phyloP scores from a whole-genome alignment of 306 rosid species.

The Cicer yamashitae region DNA sequence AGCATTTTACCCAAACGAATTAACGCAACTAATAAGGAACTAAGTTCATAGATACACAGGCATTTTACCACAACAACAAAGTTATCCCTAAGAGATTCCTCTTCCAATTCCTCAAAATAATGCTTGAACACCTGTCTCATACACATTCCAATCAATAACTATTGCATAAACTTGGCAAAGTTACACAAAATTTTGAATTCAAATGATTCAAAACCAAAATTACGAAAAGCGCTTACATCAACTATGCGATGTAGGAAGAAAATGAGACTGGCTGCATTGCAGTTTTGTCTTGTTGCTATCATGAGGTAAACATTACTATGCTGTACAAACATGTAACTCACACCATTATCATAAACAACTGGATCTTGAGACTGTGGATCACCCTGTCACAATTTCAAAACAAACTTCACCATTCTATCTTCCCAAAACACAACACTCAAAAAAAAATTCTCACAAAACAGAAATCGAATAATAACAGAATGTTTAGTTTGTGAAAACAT shows the following conservation, averaged over 20 bases:
- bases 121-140: constrained; percentile 87
- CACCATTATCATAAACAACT: constrained; percentile 83
- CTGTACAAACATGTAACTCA: constrained; percentile 92
- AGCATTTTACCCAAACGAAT: constrained; percentile 1
- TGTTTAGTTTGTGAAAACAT: too few relatives aligned
- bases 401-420: constrained; percentile 1
- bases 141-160: constrained; percentile 20
- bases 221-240: constrained; percentile 66
- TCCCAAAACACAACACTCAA: neutral
- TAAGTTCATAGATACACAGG: neutral
- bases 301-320: constrained; percentile 93
- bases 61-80: constrained; percentile 95
- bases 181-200: neutral
- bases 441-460: neutral
- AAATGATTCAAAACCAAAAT: constrained; percentile 29
- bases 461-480: neutral
- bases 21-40: constrained; percentile 14
- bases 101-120: constrained; percentile 94
- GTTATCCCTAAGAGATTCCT: constrained; percentile 97
- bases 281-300: constrained; percentile 91
- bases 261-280: constrained; percentile 97
- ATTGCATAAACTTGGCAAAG: neutral
- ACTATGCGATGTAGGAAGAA: constrained; percentile 89
- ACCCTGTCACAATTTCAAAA: constrained; percentile 61
- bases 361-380: constrained; percentile 97